Evolutionary conservation across 495 filamentous ascomycete genomes (phyloP).

Genomic region (Massariosphaeria phaeospora): DNA sequence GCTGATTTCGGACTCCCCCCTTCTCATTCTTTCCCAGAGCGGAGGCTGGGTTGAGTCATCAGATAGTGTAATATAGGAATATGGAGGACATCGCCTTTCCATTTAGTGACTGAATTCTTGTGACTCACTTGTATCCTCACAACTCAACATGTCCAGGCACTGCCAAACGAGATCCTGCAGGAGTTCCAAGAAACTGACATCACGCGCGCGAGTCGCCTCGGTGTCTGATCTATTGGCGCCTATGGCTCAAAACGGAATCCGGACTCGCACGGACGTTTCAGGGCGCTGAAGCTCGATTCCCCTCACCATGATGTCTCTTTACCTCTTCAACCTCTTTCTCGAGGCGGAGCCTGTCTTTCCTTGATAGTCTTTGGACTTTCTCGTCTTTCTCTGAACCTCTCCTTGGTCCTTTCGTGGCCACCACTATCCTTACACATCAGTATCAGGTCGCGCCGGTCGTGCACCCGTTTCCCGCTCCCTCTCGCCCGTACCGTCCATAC

Average conservation of each 20-base stretch:
- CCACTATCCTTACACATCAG: constrained; percentile 23
- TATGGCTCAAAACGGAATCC: not conserved
- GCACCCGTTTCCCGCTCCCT: not conserved
- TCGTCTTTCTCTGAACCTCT: constrained; percentile 14
- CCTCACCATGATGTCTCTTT: constrained; percentile 24
- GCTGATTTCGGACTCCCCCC: constrained; percentile 18
- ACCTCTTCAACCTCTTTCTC: constrained; percentile 22
- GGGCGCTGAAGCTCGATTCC: constrained; percentile 6
- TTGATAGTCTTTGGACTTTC: constrained; percentile 31
- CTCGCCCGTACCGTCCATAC: not conserved
- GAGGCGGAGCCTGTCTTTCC: constrained; percentile 31
- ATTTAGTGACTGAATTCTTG: not conserved
- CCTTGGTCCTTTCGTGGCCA: constrained; percentile 25
- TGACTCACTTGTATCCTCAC: too few relatives aligned
- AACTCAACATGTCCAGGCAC: too few relatives aligned
- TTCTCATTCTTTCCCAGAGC: not conserved
- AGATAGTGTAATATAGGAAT: constrained; percentile 5
- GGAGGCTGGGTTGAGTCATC: constrained; percentile 12
- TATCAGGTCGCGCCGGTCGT: constrained; percentile 26
- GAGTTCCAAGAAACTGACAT: too few relatives aligned
- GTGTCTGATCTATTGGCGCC: not conserved
- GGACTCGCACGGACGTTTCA: constrained; percentile 23
- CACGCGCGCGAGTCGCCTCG: not conserved
- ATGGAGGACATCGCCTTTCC: not conserved
- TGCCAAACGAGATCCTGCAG: too few relatives aligned